Evolutionary conservation across 306 rosid species (phyloP), one percentile per base, ranked within the genome.

Genomic region (Sesbania bispinosa): DNA sequence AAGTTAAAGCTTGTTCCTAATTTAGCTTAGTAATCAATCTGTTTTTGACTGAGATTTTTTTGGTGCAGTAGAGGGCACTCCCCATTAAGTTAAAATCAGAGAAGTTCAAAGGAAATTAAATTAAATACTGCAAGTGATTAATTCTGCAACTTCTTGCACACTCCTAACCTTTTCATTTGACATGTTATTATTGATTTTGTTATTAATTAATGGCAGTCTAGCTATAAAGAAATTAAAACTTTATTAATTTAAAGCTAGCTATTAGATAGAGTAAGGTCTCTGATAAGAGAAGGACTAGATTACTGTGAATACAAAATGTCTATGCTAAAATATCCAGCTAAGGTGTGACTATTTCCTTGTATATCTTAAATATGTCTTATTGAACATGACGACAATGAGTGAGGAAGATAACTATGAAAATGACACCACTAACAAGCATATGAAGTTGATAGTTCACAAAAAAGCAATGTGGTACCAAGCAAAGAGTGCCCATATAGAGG

Each of bases 401-500:
- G 75, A 43, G 73, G 73, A 83, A 65, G 79, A 75, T 76, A 79
- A 51, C 50, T 67, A 35, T 72, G 86, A 83, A 70, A 75, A 75
- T 30, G 84, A 83, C 79, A 79, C 77, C 86, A 79, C 86, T 66
- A 45, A 45, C 16, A 61, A 67, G 65, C 7, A 58, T 29, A 60
- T 33, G 80, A 77, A 61, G 70, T 70, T 75, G 83, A 82, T 78
- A 70, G 83, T 78, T 74, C 73, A 45, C n/a, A n/a, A 68, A 59
- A 78, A 74, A 78, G 72, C 61, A 62, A 68, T 45, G 15, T 62
- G 47, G 35, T 74, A 38, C 41, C 67, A 70, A 78, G 67, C n/a
- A 74, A 78, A 71, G 58, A 73, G 73, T 10, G 18, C 62, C 63
- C 36, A 52, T 79, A 53, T 60, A 59, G 51, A 38, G 54, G 80